Base-by-base conservation (phyloP, 225 moss, liverwort and hornwort genomes). In the Pseudoscleropodium purum region DNA sequence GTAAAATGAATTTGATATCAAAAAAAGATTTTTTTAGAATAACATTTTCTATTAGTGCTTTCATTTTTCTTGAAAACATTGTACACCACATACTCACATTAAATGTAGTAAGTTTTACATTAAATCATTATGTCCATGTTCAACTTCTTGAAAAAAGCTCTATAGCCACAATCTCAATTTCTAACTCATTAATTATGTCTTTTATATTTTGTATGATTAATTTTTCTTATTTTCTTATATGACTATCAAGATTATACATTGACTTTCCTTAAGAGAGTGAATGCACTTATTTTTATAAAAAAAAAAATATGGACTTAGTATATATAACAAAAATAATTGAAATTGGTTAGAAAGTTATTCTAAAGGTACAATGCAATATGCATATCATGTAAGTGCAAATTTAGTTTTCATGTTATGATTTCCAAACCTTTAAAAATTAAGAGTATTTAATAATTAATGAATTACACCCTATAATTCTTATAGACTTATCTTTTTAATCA, bases 241-340 rank as follows among this genome's bases (percentile, higher is more conserved):
- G 5, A 27, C 5, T 29, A 43, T 16, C 0, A 73, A 73, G 4
- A 15, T 43, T 16, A 16, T 27, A 15, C 3, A 27, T 5, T 29
- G 9, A 1, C 9, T 29, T 73, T 10, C 0, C 6, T 74, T 3
- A 17, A 10, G 45, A 27, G 3, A 9, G 0, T 9, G 5, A 45
- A 29, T 73, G 27, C 15, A 73, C 0, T 45, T 17, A 74, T 27
- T 74, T 74, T 10, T 45, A 16, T 3, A 10, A 26, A 0, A 16
- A 43, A 43, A 43, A 41, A 9, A 0, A 73, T 43, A 7, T 16
- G 5, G 4, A 29, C 9, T 45, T 74, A 2, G 17, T 26, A 41
- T 1, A 9, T 43, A 26, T 26, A 41, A 41, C 15, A 39, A 25
- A 15, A 72, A 41, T 25, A 43, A 15, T 73, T 43, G 13, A 73